phyloP scores from a whole-genome alignment of 75 land plant genomes.

The Sequoiadendron giganteum region DNA sequence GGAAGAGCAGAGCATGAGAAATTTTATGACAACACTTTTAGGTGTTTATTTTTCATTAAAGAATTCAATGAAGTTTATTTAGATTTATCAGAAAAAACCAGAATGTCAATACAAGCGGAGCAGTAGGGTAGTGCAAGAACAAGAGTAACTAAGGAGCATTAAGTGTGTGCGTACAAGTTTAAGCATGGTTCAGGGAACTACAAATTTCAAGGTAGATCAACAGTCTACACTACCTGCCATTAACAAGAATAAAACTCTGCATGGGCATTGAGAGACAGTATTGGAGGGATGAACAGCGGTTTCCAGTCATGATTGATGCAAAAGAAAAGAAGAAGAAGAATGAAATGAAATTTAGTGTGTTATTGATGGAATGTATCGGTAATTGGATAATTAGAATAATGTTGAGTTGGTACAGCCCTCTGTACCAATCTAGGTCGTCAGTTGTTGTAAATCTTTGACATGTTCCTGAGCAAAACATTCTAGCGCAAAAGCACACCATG shows the following conservation, averaged over 20 bases:
- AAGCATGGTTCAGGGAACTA: background rate
- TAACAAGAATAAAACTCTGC: background rate
- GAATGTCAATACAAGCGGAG: background rate
- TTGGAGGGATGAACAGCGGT: background rate
- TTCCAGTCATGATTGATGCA: background rate
- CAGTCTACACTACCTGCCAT: background rate
- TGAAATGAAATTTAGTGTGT: background rate
- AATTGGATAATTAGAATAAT: background rate
- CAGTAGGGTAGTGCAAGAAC: background rate
- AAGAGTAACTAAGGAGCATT: background rate
- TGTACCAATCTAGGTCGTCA: background rate
- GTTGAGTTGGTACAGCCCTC: background rate
- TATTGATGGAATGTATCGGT: background rate
- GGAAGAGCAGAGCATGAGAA: background rate
- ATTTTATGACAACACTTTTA: too few relatives aligned
- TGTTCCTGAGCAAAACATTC: background rate
- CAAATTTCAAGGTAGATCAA: background rate
- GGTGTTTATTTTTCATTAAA: background rate
- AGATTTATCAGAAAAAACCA: background rate
- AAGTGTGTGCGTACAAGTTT: background rate
- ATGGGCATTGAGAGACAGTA: background rate
- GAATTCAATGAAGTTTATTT: background rate
- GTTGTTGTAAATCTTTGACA: background rate
- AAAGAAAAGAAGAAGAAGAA: background rate
- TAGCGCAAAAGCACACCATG: background rate